Conservation (phyloP, 2,329 filamentous ascomycete species). For the Teratosphaeria nubilosa region DNA sequence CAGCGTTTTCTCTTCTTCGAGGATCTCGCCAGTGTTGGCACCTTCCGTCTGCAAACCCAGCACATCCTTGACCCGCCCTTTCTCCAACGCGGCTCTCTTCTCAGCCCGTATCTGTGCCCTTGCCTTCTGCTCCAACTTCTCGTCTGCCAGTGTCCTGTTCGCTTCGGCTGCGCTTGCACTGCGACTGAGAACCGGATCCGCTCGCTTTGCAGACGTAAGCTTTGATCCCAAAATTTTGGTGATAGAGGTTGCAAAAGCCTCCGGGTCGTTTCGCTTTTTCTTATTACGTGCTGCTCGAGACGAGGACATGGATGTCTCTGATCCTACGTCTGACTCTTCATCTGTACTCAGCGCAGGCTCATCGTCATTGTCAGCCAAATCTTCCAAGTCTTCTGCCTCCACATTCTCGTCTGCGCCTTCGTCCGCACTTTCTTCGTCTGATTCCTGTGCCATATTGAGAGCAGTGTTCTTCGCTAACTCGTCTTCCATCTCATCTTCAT, state of each 20-base stretch:
- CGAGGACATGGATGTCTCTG: neutral
- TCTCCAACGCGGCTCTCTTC: conserved; percentile 68
- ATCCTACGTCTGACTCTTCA: conserved; percentile 1
- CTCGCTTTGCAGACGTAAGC: conserved; percentile 66
- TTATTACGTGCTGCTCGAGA: conserved; percentile 27
- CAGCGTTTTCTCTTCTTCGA: conserved; percentile 66
- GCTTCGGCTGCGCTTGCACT: conserved; percentile 64
- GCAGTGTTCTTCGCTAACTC: conserved; percentile 25
- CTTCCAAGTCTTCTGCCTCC: conserved; percentile 17
- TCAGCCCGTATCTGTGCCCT: conserved; percentile 69
- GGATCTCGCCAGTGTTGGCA: conserved; percentile 41
- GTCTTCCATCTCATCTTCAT: conserved; percentile 30
- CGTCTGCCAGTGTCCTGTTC: conserved; percentile 61
- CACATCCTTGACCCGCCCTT: conserved; percentile 81
- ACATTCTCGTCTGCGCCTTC: conserved; percentile 34
- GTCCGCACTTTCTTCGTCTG: conserved; percentile 12
- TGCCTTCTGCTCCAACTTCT: conserved; percentile 72
- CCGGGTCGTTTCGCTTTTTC: conserved; percentile 84
- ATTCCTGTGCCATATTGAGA: conserved; percentile 6
- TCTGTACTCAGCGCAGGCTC: conserved; percentile 24
- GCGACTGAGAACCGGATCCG: conserved; percentile 84
- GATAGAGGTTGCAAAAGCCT: conserved; percentile 84
- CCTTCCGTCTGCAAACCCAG: conserved; percentile 50
- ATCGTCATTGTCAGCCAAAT: conserved; percentile 36
- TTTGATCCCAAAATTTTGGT: conserved; percentile 88